These are phyloP conservation scores for Albugo laibachii DNA, from an alignment of 352 stramenopile species.

Conservation along the genomic window DNA sequence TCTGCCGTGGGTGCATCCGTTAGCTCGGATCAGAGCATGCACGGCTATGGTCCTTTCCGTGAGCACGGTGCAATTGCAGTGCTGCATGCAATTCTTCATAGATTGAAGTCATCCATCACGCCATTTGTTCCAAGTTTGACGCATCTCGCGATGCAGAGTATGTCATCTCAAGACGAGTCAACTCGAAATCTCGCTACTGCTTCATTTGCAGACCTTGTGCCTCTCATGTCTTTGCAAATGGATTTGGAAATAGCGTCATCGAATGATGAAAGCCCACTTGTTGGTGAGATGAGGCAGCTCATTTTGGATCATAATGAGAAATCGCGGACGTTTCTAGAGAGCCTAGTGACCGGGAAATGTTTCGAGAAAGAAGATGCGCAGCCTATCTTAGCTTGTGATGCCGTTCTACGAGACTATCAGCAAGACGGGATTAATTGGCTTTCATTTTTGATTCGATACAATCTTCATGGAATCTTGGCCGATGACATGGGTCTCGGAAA, in stretches of 20 bases:
- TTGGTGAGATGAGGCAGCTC: neutral
- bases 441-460: constrained; percentile 40
- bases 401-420: constrained; percentile 44
- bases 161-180: constrained; percentile 22
- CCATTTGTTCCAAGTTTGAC: constrained; percentile 48
- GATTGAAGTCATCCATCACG: constrained; percentile 15
- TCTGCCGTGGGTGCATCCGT: constrained; percentile 2
- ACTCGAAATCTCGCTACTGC: constrained; percentile 25
- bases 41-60: neutral
- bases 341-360: constrained; percentile 32
- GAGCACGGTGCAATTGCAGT: constrained; percentile 26
- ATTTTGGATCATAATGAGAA: constrained; percentile 25
- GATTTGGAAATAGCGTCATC: constrained; percentile 14
- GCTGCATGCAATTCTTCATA: constrained; percentile 24
- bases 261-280: constrained; percentile 1
- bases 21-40: neutral
- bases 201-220: constrained; percentile 50
- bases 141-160: constrained; percentile 41
- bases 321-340: constrained; percentile 45
- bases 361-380: constrained; percentile 18
- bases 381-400: constrained; percentile 11
- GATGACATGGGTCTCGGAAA: constrained; percentile 88
- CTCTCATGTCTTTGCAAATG: constrained; percentile 54
- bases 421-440: constrained; percentile 66
- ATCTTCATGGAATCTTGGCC: constrained; percentile 57